These are phyloP conservation scores for Globisporangium okanoganense DNA, from an alignment of 352 stramenopile species.

Conservation along the genomic window DNA sequence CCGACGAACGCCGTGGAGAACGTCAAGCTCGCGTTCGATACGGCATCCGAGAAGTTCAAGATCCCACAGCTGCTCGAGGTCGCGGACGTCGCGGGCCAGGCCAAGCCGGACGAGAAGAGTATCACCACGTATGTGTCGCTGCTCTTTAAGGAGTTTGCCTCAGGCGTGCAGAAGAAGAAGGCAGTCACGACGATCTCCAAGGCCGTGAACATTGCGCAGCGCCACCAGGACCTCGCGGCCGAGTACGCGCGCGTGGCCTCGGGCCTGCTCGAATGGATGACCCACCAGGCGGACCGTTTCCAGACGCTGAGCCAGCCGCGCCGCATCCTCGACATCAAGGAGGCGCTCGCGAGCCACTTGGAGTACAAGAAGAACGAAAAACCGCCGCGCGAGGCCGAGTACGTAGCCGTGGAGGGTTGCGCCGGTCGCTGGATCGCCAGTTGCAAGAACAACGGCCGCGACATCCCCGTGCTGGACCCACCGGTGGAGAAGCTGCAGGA, in stretches of 20 bases:
- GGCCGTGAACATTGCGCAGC: slow-evolving; percentile 87
- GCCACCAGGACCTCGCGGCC: slow-evolving; percentile 75
- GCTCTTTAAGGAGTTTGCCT: slow-evolving; percentile 91
- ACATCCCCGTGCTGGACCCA: slow-evolving; percentile 61
- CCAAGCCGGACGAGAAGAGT: slow-evolving; percentile 90
- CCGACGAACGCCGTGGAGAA: slow-evolving; percentile 65
- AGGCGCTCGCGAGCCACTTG: slow-evolving; percentile 55
- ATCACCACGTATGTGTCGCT: slow-evolving; percentile 91
- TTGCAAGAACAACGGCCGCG: slow-evolving; percentile 86
- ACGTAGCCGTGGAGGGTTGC: slow-evolving; percentile 74
- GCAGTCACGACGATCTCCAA: slow-evolving; percentile 88
- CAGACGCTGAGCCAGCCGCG: slow-evolving; percentile 64
- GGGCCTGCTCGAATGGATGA: slow-evolving; percentile 70
- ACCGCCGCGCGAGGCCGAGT: slow-evolving; percentile 74
- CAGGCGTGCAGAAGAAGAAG: slow-evolving; percentile 88
- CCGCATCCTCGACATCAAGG: slow-evolving; percentile 64
- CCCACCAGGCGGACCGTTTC: slow-evolving; percentile 67
- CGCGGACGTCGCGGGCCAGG: slow-evolving; percentile 75
- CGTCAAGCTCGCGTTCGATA: slow-evolving; percentile 81
- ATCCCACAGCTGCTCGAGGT: slow-evolving; percentile 88
- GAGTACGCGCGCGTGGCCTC: slow-evolving; percentile 76
- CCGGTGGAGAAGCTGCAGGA: slow-evolving; percentile 80
- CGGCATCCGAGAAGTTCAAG: slow-evolving; percentile 80
- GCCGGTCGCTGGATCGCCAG: slow-evolving; percentile 79
- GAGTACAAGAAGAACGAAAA: slow-evolving; percentile 90